These are phyloP conservation scores for Paecilomyces dactylethromorphus DNA, from an alignment of 2,329 filamentous ascomycete genomes.

Conservation along the genomic window DNA sequence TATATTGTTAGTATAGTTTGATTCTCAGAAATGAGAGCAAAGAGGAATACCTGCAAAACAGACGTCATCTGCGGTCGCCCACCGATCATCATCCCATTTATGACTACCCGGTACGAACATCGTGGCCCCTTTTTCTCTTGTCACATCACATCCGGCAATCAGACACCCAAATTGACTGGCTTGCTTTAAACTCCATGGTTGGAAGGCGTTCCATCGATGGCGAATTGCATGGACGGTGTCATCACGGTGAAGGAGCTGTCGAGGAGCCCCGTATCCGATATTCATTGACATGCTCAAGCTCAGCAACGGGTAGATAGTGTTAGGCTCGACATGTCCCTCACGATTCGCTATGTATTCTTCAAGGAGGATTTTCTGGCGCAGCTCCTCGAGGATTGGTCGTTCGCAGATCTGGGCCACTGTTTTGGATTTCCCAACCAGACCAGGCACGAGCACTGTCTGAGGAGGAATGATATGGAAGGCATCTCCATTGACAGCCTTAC, in stretches of 20 bases:
- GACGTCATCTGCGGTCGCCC: constrained; percentile 20
- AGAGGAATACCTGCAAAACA: constrained; percentile 21
- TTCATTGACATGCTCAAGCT: constrained; percentile 21
- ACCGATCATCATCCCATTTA: constrained; percentile 21
- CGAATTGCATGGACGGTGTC: constrained; percentile 23
- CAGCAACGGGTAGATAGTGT: constrained; percentile 18
- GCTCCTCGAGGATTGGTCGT: constrained; percentile 13
- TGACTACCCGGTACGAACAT: constrained; percentile 27
- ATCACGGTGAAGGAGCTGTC: constrained; percentile 24
- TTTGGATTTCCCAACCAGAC: constrained; percentile 23
- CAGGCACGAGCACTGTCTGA: constrained; percentile 18
- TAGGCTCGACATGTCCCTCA: constrained; percentile 13
- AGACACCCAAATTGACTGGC: constrained; percentile 19
- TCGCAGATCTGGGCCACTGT: constrained; percentile 18
- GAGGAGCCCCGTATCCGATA: constrained; percentile 21
- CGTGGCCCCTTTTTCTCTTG: constrained; percentile 24
- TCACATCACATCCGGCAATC: constrained; percentile 21
- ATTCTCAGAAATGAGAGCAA: not conserved
- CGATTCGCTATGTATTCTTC: constrained; percentile 15
- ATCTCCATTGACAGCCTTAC: constrained; percentile 3
- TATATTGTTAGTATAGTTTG: constrained; percentile 9
- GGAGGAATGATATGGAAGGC: constrained; percentile 16
- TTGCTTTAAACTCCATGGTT: constrained; percentile 3
- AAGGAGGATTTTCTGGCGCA: constrained; percentile 17
- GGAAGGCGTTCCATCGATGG: constrained; percentile 11